Evolutionary conservation across 208 protist species (phyloP), one percentile per base, ranked within the genome.

Genomic region (Trypanosoma theileri): DNA sequence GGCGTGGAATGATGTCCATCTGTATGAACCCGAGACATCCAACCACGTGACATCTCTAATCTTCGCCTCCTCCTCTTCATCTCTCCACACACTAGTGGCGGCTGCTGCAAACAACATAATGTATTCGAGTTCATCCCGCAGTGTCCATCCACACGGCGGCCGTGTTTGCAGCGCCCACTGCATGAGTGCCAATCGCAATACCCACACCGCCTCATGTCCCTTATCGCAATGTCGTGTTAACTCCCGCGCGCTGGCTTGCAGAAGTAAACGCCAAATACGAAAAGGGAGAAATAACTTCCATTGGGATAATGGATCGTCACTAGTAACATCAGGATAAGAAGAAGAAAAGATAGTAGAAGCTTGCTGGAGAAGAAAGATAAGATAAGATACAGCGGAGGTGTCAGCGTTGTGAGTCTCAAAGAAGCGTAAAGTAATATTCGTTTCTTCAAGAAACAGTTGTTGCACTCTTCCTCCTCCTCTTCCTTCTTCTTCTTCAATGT

Each of bases 151-250:
- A 50, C 62, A 64, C 44, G 24, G 24, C 10, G 59, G 59, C 3
- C 19, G 26, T 11, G n/a, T 48, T n/a, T 56, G 7, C 7, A 82
- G 21, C 53, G 78, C 89, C 67, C 72, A 91, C 3, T 58, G 61
- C 12, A 92, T 68, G 17, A 95, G 65, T 9, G 73, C 86, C 1
- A 91, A 71, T 1, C 89, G 81, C 21, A 95, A 61, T 12, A 79
- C 54, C 83, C 86, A 95, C 53, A 91, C 77, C 16, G 70, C 67
- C 59, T 92, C 89, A 31, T 95, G 86, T 7, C 89, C 89, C 21
- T 86, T 85, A 13, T 95, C 85, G n/a, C 50, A 81, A 41, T 92
- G 83, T 0, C 69, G 61, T 4, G 83, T 73, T 12, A 95, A 66
- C 61, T 87, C 84, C n/a, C 50, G 48, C 59, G 86, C 70, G 0